Evolutionary conservation across 140 eudicot genomes (phyloP).

Genomic region (Bidens hawaiensis): DNA sequence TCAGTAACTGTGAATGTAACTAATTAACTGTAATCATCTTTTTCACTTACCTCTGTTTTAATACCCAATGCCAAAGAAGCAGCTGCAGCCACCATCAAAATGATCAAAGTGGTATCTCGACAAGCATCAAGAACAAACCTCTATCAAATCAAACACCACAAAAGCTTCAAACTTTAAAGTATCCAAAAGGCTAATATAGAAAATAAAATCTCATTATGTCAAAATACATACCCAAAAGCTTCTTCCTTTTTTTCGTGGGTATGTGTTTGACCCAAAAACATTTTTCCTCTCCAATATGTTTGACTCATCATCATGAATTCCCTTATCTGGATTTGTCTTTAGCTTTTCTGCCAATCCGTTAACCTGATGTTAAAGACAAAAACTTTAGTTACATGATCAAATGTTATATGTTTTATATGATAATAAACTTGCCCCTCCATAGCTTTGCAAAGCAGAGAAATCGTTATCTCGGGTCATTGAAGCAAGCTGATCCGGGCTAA

Average conservation of each 20-base stretch:
- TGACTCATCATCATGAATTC: slow-evolving; percentile 61
- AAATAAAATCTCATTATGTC: not conserved
- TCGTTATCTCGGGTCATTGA: slow-evolving; percentile 72
- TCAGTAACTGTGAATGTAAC: not conserved
- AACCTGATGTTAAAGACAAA: slow-evolving; percentile 39
- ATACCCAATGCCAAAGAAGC: slow-evolving; percentile 91
- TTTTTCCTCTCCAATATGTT: slow-evolving; percentile 48
- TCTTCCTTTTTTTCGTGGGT: slow-evolving; percentile 80
- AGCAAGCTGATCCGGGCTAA: slow-evolving; percentile 66
- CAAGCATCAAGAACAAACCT: slow-evolving; percentile 88
- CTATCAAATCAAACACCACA: slow-evolving; percentile 27
- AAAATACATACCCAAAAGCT: slow-evolving; percentile 63
- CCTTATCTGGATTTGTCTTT: slow-evolving; percentile 62
- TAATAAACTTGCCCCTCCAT: slow-evolving; percentile 74
- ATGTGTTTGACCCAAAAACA: slow-evolving; percentile 81
- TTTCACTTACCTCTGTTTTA: slow-evolving; percentile 73
- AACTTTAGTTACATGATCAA: not conserved
- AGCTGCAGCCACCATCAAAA: slow-evolving; percentile 96
- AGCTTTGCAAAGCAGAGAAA: slow-evolving; percentile 50
- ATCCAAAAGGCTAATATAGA: not conserved
- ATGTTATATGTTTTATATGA: not conserved
- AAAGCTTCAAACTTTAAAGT: not conserved
- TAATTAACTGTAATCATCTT: not conserved
- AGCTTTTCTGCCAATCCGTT: slow-evolving; percentile 64
- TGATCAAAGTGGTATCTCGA: slow-evolving; percentile 76